These are phyloP conservation scores for Lachnellula hyalina DNA, from an alignment of 2,329 filamentous ascomycete species.

Conservation along the genomic window DNA sequence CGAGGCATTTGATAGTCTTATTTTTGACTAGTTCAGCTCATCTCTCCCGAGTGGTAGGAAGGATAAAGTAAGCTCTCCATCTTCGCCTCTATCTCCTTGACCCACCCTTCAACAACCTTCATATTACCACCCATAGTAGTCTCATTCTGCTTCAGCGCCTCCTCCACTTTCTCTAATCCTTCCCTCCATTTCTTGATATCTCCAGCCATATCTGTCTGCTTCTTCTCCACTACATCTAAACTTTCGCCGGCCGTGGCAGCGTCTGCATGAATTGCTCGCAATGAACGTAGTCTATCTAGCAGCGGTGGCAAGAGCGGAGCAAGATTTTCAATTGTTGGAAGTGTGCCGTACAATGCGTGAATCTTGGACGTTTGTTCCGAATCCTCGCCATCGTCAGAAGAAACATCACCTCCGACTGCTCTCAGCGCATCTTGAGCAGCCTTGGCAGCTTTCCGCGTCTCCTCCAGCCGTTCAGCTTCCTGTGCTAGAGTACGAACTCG, in stretches of 20 bases:
- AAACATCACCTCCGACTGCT: constrained; percentile 34
- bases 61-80: constrained; percentile 45
- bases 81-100: constrained; percentile 77
- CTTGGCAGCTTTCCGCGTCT: constrained; percentile 58
- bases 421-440: constrained; percentile 53
- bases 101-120: constrained; percentile 81
- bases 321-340: constrained; percentile 83
- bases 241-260: constrained; percentile 77
- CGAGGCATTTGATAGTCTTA: too few relatives aligned
- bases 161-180: constrained; percentile 73
- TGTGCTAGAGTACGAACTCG: constrained; percentile 64
- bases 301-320: constrained; percentile 80
- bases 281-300: constrained; percentile 76
- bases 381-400: constrained; percentile 45
- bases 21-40: too few relatives aligned
- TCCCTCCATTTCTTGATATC: constrained; percentile 86
- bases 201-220: constrained; percentile 73
- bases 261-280: constrained; percentile 79
- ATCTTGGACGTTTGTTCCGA: constrained; percentile 78
- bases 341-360: constrained; percentile 81
- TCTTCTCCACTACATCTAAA: constrained; percentile 69
- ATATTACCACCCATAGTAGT: constrained; percentile 71
- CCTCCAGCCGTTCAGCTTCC: constrained; percentile 68
- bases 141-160: constrained; percentile 65
- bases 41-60: too few relatives aligned